A percentile compares a stretch with the other conserved stretches of the same genome.
These are phyloP conservation scores for Botrytis fabae DNA, from an alignment of 2,329 filamentous ascomycete species.

Conservation along the genomic window DNA sequence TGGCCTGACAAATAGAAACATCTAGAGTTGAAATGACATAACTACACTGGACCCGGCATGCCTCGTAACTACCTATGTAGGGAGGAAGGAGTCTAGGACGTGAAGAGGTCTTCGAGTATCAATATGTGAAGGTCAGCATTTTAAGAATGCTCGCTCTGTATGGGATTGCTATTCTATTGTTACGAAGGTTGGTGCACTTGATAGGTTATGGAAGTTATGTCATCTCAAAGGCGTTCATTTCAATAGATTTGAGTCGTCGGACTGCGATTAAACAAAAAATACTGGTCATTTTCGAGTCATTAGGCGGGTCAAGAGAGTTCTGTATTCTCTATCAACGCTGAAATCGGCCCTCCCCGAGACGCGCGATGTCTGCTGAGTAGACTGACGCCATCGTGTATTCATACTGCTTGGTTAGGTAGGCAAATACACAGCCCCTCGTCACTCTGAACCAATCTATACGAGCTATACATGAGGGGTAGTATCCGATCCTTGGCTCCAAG, in stretches of 20 bases:
- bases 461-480: neutral
- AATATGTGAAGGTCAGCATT: neutral
- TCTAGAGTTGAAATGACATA: conserved; percentile 32
- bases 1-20: conserved; percentile 26
- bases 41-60: neutral
- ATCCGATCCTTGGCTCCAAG: neutral
- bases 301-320: neutral
- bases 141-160: neutral
- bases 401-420: neutral
- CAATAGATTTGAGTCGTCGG: neutral
- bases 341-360: neutral
- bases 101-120: neutral
- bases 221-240: neutral
- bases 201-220: neutral
- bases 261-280: neutral
- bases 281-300: neutral
- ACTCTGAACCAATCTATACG: neutral
- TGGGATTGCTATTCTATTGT: neutral
- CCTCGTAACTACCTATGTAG: neutral
- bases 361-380: neutral
- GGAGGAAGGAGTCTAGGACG: neutral
- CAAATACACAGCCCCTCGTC: neutral
- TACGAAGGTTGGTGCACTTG: neutral
- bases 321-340: neutral
- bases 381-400: neutral